Percentiles rank a stretch among this genome's conserved stretches.
phyloP scores from a whole-genome alignment of 2,329 filamentous ascomycete species.

The Pseudogymnoascus pannorum region DNA sequence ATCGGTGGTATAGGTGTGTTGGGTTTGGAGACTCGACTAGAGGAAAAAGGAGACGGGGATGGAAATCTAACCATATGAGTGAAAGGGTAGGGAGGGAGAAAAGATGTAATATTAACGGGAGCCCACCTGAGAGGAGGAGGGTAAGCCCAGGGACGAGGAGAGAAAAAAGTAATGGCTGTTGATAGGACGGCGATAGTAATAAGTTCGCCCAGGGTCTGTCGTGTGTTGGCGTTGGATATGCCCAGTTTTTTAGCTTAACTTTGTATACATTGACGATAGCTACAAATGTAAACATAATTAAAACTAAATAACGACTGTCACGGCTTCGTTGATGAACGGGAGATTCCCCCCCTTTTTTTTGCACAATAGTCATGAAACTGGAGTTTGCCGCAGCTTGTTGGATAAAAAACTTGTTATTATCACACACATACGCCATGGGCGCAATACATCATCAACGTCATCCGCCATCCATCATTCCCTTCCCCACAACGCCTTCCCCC shows the following conservation, averaged over 20 bases:
- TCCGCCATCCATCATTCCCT: not conserved
- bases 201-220: not conserved
- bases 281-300: not conserved
- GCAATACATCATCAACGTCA: not conserved
- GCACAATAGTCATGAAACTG: not conserved
- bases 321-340: not conserved
- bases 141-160: not conserved
- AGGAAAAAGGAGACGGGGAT: not conserved
- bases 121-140: not conserved
- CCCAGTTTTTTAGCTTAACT: not conserved
- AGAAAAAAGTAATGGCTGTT: not conserved
- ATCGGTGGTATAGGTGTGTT: not conserved
- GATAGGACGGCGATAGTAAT: not conserved
- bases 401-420: not conserved
- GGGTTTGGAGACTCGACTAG: not conserved
- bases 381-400: not conserved
- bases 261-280: not conserved
- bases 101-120: not conserved
- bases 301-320: not conserved
- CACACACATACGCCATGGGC: not conserved
- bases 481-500: not conserved
- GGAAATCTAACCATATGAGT: not conserved
- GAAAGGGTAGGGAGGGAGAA: not conserved
- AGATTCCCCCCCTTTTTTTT: not conserved
- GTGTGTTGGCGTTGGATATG: constrained; percentile 1